Base-by-base conservation (phyloP, 495 filamentous ascomycete species). In the Xylaria scruposa region DNA sequence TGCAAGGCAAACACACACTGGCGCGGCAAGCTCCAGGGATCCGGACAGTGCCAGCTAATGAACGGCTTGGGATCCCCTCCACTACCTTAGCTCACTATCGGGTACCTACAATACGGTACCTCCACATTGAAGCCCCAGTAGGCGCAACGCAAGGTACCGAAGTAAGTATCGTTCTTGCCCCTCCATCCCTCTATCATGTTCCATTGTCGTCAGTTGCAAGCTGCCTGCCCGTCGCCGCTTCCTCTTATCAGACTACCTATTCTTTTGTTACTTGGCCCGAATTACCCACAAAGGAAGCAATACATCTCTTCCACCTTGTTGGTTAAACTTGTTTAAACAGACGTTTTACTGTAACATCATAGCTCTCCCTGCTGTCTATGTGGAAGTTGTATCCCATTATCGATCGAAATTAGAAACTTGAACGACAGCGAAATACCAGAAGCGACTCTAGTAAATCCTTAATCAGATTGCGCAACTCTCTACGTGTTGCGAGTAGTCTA, bases 1-100 rank as follows among this genome's bases (percentile, higher is more conserved):
- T 70, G 67, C 77, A 77, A 80, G 78, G 78, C 78, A 80, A 80
- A 79, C 78, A 79, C 73, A 70, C 62, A 75, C 78, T 80, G 78
- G 78, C 78, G 78, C 77, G 78, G 78, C 78, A 78, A 71, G 75
- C 77, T 78, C 60, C 44, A 62, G 49, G 65, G 65, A 67, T 67
- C 13, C 3, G 65, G 46, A 26, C 36, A 42, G 47, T 53, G 60
- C 29, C 21, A 60, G 70, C 70, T 64, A 49, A 59, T 66, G 47
- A 40, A 7, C 26, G 21, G 26, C 53, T 10, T 40, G 33, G 33
- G 33, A 51, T 64, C 38, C 19, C 56, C 61, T 64, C 58, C 62
- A 19, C 38, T 58, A 62, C 53, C 15, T 3, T 58, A 66, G 46
- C 24, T 38, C 38, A 24, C 47, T 51, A 5, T 49, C 17, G 17